These are phyloP conservation scores for Russula emetica DNA, from an alignment of 768 basidiomycete genomes.

Conservation along the genomic window DNA sequence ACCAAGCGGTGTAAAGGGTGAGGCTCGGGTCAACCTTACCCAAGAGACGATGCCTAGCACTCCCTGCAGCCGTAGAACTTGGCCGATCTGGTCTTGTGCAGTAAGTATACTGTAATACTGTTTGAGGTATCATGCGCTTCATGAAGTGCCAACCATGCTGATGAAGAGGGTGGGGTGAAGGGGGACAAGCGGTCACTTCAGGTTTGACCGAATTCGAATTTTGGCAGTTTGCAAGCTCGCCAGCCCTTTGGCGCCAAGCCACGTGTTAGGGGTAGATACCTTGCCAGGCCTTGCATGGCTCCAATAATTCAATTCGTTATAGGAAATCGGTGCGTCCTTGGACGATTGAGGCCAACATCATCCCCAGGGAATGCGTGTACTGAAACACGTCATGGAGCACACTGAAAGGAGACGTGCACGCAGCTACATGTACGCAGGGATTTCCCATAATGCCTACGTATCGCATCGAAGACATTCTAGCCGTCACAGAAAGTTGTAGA, in stretches of 20 bases:
- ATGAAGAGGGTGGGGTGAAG: not conserved
- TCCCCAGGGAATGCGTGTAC: not conserved
- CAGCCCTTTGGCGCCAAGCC: slow-evolving; percentile 2
- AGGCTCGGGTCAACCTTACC: not conserved
- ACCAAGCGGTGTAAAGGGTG: not conserved
- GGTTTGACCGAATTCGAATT: slow-evolving; percentile 1
- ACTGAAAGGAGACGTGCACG: not conserved
- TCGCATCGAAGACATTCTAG: not conserved
- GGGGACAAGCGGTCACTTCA: not conserved
- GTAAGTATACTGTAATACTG: not conserved
- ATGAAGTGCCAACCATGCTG: not conserved
- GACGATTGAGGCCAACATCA: not conserved
- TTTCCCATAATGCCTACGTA: not conserved
- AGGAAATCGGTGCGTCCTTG: not conserved
- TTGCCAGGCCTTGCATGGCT: not conserved
- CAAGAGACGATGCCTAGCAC: not conserved
- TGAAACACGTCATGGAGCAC: not conserved
- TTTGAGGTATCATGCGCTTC: not conserved
- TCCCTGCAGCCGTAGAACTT: not conserved
- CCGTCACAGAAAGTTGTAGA: not conserved
- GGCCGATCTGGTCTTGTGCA: not conserved
- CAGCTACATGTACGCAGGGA: too few species aligned
- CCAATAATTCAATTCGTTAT: not conserved
- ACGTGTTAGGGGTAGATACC: slow-evolving; percentile 1
- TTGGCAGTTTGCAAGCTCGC: not conserved